Base-by-base conservation (phyloP, 495 filamentous ascomycete genomes). In the Penicillium parvum region DNA sequence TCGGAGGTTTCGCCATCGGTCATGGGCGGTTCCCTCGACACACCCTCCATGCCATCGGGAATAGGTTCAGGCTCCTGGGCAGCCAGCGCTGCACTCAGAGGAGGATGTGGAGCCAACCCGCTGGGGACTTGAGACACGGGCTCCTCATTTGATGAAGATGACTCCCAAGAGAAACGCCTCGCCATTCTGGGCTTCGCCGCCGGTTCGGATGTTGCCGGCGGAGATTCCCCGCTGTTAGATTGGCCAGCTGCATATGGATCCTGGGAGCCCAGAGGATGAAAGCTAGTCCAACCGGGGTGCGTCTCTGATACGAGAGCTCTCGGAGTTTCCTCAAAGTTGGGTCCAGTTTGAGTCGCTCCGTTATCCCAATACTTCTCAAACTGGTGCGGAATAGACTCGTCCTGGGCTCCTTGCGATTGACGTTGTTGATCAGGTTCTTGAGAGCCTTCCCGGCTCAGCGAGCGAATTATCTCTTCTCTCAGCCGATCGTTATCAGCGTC, bases 401-500 rank as follows among this genome's bases (percentile, higher is more conserved):
- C 76, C 34, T 74, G 28, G 10, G 41, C 10, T 28, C 68, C 37
- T 39, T 50, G 32, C 33, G 47, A 12, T 32, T 61, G 54, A 10
- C 61, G 37, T 16, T 56, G 59, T 9, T 49, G 36, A 6, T 65
- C 63, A 1, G 53, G 63, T 19, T 63, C 60, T 6, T 71, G 55
- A 3, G 67, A 64, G 5, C 58, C 58, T 36, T 71, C 58, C 7
- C 79, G 75, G 50, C 76, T 88, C 9, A 92, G 63, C n/a, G 80
- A 85, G 25, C 77, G 79, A 18, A 90, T 85, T 23, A 94, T 94
- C 50, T 95, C 89, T 48, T 88, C 83, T 20, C 83, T 69, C 36
- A 94, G 63, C 37, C 80, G 75, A 45, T 95, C 89, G 50, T 76
- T 90, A 50, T 94, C 86, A 23, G 81, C 75, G 39, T 87, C 75